Percentiles rank a stretch among this genome's conserved stretches.
Conservation (phyloP, 345 rosid genomes). For the Populus pruinosa region DNA sequence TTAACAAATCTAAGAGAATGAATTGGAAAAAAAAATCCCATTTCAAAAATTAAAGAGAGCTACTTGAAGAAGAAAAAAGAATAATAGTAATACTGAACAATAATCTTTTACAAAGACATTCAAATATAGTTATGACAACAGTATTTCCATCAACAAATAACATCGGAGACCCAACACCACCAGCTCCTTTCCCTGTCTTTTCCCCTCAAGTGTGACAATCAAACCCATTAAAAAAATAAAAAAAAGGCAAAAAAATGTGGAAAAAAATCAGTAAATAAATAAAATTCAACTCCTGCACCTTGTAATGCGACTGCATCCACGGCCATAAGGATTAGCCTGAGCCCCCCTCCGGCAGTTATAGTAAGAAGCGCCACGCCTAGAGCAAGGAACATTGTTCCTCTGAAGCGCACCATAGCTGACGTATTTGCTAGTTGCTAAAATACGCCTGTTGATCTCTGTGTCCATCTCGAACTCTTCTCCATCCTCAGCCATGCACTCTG, state of each 20-base stretch:
- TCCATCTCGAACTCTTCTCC: conserved; percentile 76
- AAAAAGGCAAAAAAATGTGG: not conserved
- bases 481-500: conserved; percentile 42
- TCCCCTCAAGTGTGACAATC: not conserved
- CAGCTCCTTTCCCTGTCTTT: not conserved
- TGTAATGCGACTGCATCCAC: conserved; percentile 82
- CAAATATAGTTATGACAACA: conserved; percentile 2
- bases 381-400: conserved; percentile 91
- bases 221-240: not conserved
- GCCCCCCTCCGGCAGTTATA: conserved; percentile 79
- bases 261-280: not conserved
- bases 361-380: conserved; percentile 92
- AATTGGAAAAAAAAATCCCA: not conserved
- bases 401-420: conserved; percentile 89
- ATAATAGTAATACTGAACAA: not conserved
- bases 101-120: conserved; percentile 14
- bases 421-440: conserved; percentile 66
- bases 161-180: conserved; percentile 1
- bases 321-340: conserved; percentile 79
- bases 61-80: not conserved
- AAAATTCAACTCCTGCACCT: conserved; percentile 58
- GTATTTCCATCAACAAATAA: conserved; percentile 3
- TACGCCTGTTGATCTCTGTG: conserved; percentile 77
- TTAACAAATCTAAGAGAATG: not conserved
- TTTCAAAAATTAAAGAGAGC: not conserved